phyloP scores from a whole-genome alignment of 1,139 yeast species.

The Blastobotrys capitulatus region DNA sequence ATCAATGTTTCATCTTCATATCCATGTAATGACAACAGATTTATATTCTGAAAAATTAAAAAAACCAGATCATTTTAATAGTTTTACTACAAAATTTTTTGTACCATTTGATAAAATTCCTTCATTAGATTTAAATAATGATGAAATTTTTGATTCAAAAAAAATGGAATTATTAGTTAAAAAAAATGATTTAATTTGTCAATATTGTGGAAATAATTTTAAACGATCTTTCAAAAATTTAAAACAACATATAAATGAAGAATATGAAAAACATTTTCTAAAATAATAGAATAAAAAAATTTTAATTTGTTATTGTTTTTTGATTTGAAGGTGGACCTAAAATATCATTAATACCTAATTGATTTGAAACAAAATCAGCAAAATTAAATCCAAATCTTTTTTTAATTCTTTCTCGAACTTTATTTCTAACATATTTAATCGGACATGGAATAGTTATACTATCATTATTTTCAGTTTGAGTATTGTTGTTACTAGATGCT shows the following conservation, averaged over 20 bases:
- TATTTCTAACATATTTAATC: background rate
- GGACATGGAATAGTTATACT: background rate
- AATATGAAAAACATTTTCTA: constrained; percentile 20
- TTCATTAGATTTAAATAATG: constrained; percentile 7
- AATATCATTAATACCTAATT: constrained; percentile 3
- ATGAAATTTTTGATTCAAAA: constrained; percentile 10
- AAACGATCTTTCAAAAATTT: constrained; percentile 43
- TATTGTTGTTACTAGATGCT: too few relatives aligned
- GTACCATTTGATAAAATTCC: constrained; percentile 43
- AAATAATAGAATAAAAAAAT: background rate
- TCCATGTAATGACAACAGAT: constrained; percentile 68
- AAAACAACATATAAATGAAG: constrained; percentile 46
- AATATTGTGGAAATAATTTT: constrained; percentile 45
- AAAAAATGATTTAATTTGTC: constrained; percentile 43
- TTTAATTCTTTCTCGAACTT: background rate
- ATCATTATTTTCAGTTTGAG: background rate
- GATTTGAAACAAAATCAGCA: constrained; percentile 4
- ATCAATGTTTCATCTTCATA: constrained; percentile 60
- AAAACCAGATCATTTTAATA: constrained; percentile 61
- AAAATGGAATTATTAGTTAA: constrained; percentile 31
- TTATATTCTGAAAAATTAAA: constrained; percentile 51
- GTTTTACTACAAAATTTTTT: constrained; percentile 63
- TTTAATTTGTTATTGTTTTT: too few relatives aligned
- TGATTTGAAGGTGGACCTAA: background rate
- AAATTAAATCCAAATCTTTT: constrained; percentile 1